Conservation (phyloP, 192 early-diverging fungal genomes). For the Rhizophlyctis rosea region DNA sequence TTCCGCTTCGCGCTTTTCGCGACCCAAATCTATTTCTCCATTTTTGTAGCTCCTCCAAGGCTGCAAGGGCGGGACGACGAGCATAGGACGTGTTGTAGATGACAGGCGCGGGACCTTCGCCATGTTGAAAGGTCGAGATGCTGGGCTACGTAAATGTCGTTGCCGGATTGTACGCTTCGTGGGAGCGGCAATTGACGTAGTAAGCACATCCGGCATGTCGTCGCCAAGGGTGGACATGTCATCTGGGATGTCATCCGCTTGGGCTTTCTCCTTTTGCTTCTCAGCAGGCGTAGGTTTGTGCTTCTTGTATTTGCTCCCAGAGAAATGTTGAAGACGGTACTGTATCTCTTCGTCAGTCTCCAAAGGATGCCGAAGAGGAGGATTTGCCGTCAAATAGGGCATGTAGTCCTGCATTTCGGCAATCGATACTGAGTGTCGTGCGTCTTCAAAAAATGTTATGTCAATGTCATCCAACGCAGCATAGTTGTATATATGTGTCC, state of each 20-base stretch:
- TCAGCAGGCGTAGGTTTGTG: slow-evolving; percentile 19
- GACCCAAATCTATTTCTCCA: no score
- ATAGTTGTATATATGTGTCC: not conserved
- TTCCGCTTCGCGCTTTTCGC: not conserved
- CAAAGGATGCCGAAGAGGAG: slow-evolving; percentile 62
- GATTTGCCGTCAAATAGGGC: slow-evolving; percentile 52
- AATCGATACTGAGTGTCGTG: slow-evolving; percentile 63
- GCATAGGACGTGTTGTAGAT: no score
- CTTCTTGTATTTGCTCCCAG: slow-evolving; percentile 64
- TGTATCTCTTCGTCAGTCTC: slow-evolving; percentile 61
- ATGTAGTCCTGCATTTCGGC: slow-evolving; percentile 70
- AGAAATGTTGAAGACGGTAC: slow-evolving; percentile 59
- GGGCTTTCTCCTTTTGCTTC: slow-evolving; percentile 13
- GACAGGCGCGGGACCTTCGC: no score
- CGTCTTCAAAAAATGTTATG: slow-evolving; percentile 47
- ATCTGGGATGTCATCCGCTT: slow-evolving; percentile 21
- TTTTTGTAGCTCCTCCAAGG: no score
- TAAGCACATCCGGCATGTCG: not conserved
- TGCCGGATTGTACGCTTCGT: no score
- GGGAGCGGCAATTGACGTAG: no score
- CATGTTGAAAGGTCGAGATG: no score
- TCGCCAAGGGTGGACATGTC: slow-evolving; percentile 8
- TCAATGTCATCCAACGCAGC: slow-evolving; percentile 1
- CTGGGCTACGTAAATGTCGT: no score
- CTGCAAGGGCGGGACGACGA: no score